Evolutionary conservation across 176 grass and related monocot genomes (phyloP), one percentile per base, ranked within the genome.

Genomic region (Panicum miliaceum): DNA sequence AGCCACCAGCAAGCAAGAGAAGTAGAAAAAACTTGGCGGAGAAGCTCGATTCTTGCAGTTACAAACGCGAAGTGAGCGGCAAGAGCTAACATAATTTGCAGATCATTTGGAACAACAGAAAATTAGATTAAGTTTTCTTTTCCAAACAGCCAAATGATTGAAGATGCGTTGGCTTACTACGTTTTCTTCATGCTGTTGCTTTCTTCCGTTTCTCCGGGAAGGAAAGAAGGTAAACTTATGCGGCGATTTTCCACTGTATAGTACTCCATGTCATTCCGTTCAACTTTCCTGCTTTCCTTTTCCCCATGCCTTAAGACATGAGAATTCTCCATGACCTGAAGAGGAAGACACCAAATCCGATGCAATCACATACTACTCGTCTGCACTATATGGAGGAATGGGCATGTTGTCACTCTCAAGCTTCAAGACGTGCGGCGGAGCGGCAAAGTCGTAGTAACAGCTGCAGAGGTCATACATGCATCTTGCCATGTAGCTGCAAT

Each of bases 161-260:
- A 36, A 59, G 25, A 47, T 48, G 68, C 68, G 32, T 59, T 87
- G 46, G 79, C 78, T 82, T 79, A 23, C 29, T 32, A 32, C 29
- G 29, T 32, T 32, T 32, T 32, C 29, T 32, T 2, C 29, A 32
- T 32, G 29, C 29, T 32, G 29, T 56, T 72, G 58, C 65, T 64
- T 88, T 88, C 12, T 50, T 54, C 42, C 70, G 32, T 75, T 51
- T 38, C 35, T 8, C 1, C 42, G 45, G 22, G 0, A 64, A 50
- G 63, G 46, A 12, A 56, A 27, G 22, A 10, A 56, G 57, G 42
- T 69, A 56, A 68, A 69, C n/a, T 18, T 37, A 81, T 81, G 77
- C 60, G 77, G 60, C 60, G 27, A 19, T 6, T n/a, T n/a, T 61
- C 36, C 22, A 35, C 36, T 5, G 48, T 58, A 45, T 3, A 58